Percentiles rank a stretch among this genome's conserved stretches.
These are phyloP conservation scores for Talaromyces liani DNA, from an alignment of 495 filamentous ascomycete genomes.

Conservation along the genomic window DNA sequence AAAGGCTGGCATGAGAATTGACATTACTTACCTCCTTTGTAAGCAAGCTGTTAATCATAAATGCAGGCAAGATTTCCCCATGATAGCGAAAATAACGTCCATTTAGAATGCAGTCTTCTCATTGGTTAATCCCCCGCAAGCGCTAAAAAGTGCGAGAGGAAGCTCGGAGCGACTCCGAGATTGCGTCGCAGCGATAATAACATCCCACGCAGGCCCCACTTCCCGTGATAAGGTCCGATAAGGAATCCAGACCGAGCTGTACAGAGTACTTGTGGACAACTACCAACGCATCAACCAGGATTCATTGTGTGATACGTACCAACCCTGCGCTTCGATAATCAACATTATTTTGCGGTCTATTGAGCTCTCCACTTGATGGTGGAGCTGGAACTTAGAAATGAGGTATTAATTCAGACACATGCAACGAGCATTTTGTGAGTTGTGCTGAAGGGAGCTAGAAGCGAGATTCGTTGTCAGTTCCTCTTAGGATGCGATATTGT, in stretches of 20 bases:
- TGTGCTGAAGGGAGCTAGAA: constrained; percentile 1
- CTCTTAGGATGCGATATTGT: background rate
- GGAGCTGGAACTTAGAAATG: background rate
- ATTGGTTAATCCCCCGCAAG: background rate
- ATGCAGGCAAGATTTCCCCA: no score
- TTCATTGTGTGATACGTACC: background rate
- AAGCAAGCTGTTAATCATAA: no score
- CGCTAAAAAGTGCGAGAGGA: background rate
- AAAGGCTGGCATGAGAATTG: no score
- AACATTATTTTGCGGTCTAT: background rate
- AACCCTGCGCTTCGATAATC: background rate
- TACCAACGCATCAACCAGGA: background rate
- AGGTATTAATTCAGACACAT: background rate
- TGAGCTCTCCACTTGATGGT: background rate
- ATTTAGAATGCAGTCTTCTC: no score
- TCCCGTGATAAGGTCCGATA: background rate
- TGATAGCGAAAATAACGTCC: background rate
- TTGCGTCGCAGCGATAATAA: background rate
- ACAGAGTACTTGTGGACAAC: no score
- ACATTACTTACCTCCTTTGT: no score
- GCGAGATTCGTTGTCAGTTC: background rate
- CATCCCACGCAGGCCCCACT: background rate
- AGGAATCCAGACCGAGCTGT: background rate
- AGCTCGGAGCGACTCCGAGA: constrained; percentile 4
- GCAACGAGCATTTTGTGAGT: background rate